Conservation (phyloP, 768 basidiomycete species). For the Termitomyces sp. region DNA sequence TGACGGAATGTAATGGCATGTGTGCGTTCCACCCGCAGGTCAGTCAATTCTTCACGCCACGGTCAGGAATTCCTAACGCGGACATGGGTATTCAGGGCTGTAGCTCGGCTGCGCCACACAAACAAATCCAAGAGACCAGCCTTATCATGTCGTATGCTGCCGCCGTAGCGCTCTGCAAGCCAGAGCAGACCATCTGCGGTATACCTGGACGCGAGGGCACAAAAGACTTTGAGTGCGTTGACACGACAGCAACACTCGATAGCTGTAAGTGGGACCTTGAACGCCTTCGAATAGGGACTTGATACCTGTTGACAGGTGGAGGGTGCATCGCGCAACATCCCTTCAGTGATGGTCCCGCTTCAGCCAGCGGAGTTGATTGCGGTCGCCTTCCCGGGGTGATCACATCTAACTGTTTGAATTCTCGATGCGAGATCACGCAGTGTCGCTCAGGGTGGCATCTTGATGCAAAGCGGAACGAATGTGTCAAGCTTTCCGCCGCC, state of each 20-base stretch:
- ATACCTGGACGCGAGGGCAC: slow-evolving; percentile 23
- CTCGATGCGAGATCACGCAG: slow-evolving; percentile 21
- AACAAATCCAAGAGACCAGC: slow-evolving; percentile 6
- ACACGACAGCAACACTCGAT: slow-evolving; percentile 26
- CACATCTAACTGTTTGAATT: slow-evolving; percentile 17
- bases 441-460: slow-evolving; percentile 24
- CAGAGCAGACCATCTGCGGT: slow-evolving; percentile 30
- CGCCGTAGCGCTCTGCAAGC: slow-evolving; percentile 23
- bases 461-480: slow-evolving; percentile 14
- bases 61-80: neutral
- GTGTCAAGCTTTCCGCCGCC: slow-evolving; percentile 9
- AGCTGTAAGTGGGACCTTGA: slow-evolving; percentile 27
- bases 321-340: slow-evolving; percentile 33
- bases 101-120: slow-evolving; percentile 28
- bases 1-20: slow-evolving; percentile 33
- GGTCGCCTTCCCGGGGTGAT: slow-evolving; percentile 20
- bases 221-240: slow-evolving; percentile 32
- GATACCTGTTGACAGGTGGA: slow-evolving; percentile 24
- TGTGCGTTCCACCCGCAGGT: slow-evolving; percentile 28
- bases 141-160: slow-evolving; percentile 22
- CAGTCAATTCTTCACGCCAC: slow-evolving; percentile 12
- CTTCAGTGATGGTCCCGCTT: slow-evolving; percentile 17
- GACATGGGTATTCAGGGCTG: slow-evolving; percentile 28
- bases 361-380: slow-evolving; percentile 22
- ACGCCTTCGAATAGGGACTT: neutral